Conservation (phyloP, 345 rosid species). For the Anastatica hierochuntica region DNA sequence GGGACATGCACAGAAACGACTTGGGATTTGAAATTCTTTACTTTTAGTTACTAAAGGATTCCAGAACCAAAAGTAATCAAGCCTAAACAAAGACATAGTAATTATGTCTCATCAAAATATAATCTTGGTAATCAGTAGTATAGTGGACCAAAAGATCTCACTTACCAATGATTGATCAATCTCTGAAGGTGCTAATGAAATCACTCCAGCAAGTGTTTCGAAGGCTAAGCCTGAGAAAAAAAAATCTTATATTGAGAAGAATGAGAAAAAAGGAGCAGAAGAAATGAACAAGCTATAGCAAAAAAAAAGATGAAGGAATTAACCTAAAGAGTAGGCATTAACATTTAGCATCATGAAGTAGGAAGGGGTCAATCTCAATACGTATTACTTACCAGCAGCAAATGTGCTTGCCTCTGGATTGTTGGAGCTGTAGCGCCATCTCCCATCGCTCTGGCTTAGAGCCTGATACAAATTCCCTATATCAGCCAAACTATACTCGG, state of each 20-base stretch:
- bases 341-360: not conserved
- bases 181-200: slow-evolving; percentile 70
- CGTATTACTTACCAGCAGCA: slow-evolving; percentile 68
- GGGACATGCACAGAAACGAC: no score
- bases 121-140: not conserved
- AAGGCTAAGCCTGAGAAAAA: slow-evolving; percentile 35
- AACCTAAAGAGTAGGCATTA: not conserved
- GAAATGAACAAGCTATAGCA: not conserved
- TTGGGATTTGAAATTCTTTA: no score
- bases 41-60: no score
- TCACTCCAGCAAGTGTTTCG: slow-evolving; percentile 64
- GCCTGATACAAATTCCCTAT: slow-evolving; percentile 42
- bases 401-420: slow-evolving; percentile 74
- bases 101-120: slow-evolving; percentile 20
- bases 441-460: slow-evolving; percentile 91
- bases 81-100: not conserved
- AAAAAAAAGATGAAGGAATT: not conserved
- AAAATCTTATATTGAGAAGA: not conserved
- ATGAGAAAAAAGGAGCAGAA: not conserved
- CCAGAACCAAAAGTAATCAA: not conserved
- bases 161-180: slow-evolving; percentile 73
- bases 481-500: no score
- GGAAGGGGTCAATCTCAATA: not conserved
- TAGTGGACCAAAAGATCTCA: slow-evolving; percentile 10
- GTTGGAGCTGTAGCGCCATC: slow-evolving; percentile 74